Conservation (phyloP, 768 basidiomycete genomes). For the Auriscalpium vulgare region DNA sequence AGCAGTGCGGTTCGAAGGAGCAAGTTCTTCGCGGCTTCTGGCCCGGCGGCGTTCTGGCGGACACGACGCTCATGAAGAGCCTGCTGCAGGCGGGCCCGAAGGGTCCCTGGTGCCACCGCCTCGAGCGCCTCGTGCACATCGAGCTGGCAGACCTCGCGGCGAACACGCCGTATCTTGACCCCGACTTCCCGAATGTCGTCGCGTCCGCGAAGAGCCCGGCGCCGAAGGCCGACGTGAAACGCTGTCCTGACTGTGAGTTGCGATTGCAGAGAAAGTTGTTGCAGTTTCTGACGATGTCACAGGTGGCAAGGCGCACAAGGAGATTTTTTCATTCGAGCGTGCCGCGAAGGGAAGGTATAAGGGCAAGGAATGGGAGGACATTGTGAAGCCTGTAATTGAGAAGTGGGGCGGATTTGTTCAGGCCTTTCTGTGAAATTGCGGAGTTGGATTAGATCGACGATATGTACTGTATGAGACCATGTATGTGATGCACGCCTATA, state of each 20-base stretch:
- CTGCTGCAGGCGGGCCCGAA: slow-evolving; percentile 53
- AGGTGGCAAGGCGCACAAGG: slow-evolving; percentile 61
- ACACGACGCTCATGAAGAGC: slow-evolving; percentile 45
- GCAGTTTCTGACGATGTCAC: not conserved
- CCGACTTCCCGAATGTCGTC: slow-evolving; percentile 35
- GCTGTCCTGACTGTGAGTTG: slow-evolving; percentile 39
- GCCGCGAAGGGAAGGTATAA: slow-evolving; percentile 43
- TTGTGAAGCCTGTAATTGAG: slow-evolving; percentile 71
- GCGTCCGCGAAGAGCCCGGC: slow-evolving; percentile 11
- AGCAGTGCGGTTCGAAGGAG: slow-evolving; percentile 72
- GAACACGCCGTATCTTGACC: slow-evolving; percentile 51
- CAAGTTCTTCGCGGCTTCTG: slow-evolving; percentile 69
- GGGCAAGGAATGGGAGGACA: slow-evolving; percentile 64
- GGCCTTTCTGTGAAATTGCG: slow-evolving; percentile 17
- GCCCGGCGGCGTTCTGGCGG: slow-evolving; percentile 45
- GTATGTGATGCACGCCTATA: too few species aligned
- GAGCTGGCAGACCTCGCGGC: slow-evolving; percentile 66
- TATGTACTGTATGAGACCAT: too few species aligned
- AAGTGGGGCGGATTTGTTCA: slow-evolving; percentile 67
- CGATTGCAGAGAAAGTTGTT: too few species aligned
- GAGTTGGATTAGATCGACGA: too few species aligned
- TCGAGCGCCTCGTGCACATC: slow-evolving; percentile 74
- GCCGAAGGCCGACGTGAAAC: slow-evolving; percentile 14
- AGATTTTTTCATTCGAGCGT: slow-evolving; percentile 70
- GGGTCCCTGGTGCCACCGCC: slow-evolving; percentile 60